A percentile compares a stretch with the other conserved stretches of the same genome.
These are phyloP conservation scores for Spinacia oleracea DNA, from an alignment of 179 eudicot species.

Conservation along the genomic window DNA sequence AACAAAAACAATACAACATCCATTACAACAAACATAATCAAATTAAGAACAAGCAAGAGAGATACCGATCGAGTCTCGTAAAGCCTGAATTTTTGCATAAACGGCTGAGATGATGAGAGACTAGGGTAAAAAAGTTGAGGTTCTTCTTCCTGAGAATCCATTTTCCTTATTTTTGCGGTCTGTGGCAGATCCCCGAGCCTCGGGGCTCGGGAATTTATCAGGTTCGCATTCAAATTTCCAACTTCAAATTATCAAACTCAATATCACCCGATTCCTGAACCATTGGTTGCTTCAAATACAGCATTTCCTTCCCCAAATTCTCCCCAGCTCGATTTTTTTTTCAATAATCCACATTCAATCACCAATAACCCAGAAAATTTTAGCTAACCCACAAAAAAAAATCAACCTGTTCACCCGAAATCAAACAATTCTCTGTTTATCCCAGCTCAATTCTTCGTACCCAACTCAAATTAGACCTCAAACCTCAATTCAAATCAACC, in stretches of 20 bases:
- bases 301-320: constrained; percentile 39
- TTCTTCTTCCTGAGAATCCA: constrained; percentile 42
- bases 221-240: constrained; percentile 44
- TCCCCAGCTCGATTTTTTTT: constrained; percentile 19
- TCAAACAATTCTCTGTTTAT: neutral
- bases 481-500: neutral
- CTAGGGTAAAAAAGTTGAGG: constrained; percentile 29
- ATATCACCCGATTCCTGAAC: constrained; percentile 30
- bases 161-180: constrained; percentile 16
- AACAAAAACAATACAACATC: neutral
- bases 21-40: neutral
- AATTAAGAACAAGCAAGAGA: constrained; percentile 7
- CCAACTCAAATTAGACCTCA: constrained; percentile 18
- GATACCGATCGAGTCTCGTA: constrained; percentile 85
- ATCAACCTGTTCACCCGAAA: constrained; percentile 8
- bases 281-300: constrained; percentile 67
- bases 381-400: constrained; percentile 19
- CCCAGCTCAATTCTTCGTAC: constrained; percentile 1
- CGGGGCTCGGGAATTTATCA: constrained; percentile 67
- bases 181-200: constrained; percentile 66
- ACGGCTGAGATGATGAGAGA: constrained; percentile 39
- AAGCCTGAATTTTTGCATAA: constrained; percentile 83
- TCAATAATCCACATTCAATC: constrained; percentile 12
- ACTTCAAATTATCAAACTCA: constrained; percentile 31
- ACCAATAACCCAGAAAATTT: neutral